A percentile compares a stretch with the other conserved stretches of the same genome.
Evolutionary conservation across 2,329 filamentous ascomycete genomes (phyloP).

Genomic region (Zopfia rhizophila): DNA sequence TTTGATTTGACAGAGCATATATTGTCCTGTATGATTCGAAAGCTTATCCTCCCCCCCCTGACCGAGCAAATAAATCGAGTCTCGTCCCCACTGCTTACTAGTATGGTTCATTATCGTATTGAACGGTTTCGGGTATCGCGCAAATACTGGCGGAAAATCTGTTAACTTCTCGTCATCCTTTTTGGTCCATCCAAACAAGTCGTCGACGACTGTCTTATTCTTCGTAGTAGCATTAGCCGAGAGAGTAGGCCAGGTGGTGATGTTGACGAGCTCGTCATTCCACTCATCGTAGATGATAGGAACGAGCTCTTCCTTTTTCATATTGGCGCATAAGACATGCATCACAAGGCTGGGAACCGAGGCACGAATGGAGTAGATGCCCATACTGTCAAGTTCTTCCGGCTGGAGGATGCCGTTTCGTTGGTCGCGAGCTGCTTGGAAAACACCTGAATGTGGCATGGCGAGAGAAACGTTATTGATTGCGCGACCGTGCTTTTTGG

Average conservation of each 20-base stretch:
- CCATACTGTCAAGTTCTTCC: slow-evolving; percentile 66
- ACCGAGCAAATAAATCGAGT: slow-evolving; percentile 73
- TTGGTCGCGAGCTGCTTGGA: slow-evolving; percentile 69
- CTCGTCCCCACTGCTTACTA: slow-evolving; percentile 49
- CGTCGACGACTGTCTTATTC: slow-evolving; percentile 67
- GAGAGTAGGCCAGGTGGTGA: slow-evolving; percentile 34
- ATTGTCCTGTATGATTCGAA: slow-evolving; percentile 49
- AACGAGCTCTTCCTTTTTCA: slow-evolving; percentile 67
- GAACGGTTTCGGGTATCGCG: slow-evolving; percentile 66
- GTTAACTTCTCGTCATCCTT: slow-evolving; percentile 64
- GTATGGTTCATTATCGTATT: slow-evolving; percentile 67
- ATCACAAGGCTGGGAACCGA: slow-evolving; percentile 76
- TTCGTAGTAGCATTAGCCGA: slow-evolving; percentile 35
- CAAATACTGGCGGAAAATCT: slow-evolving; percentile 54
- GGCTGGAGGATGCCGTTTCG: slow-evolving; percentile 77
- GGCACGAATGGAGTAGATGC: slow-evolving; percentile 74
- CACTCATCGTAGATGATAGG: slow-evolving; percentile 74
- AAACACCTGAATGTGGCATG: slow-evolving; percentile 78
- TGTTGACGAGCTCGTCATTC: slow-evolving; percentile 54
- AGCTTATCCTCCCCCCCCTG: slow-evolving; percentile 34
- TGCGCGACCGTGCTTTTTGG: slow-evolving; percentile 63
- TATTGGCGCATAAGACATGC: slow-evolving; percentile 78
- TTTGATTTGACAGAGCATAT: slow-evolving; percentile 74
- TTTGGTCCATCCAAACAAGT: slow-evolving; percentile 75
- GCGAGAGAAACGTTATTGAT: slow-evolving; percentile 82